Conservation (phyloP, 495 filamentous ascomycete genomes). For the Rhypophila decipiens region DNA sequence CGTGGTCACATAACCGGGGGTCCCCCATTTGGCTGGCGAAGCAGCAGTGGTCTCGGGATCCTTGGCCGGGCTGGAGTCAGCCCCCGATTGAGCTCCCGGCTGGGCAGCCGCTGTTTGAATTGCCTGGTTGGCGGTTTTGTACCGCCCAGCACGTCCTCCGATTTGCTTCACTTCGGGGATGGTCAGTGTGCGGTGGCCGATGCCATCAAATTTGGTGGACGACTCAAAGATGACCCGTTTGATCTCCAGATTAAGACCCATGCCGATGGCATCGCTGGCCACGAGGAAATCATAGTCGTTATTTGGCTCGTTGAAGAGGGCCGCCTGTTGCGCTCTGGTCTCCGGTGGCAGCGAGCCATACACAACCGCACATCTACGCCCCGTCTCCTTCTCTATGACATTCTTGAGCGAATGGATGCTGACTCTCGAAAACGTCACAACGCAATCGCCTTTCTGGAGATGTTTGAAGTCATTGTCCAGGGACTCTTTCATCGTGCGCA, state of each 20-base stretch:
- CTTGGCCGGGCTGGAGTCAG: too few relatives aligned
- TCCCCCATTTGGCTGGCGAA: slow-evolving; percentile 18
- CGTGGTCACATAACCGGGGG: slow-evolving; percentile 71
- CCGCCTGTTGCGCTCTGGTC: slow-evolving; percentile 83
- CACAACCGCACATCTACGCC: slow-evolving; percentile 77
- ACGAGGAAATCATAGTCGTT: slow-evolving; percentile 93
- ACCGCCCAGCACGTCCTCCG: slow-evolving; percentile 87
- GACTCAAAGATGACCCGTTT: slow-evolving; percentile 87
- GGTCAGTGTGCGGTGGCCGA: slow-evolving; percentile 42
- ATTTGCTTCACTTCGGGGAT: slow-evolving; percentile 92
- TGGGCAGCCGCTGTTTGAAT: slow-evolving; percentile 13
- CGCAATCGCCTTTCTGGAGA: slow-evolving; percentile 81
- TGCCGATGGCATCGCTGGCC: slow-evolving; percentile 94
- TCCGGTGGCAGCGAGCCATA: slow-evolving; percentile 92
- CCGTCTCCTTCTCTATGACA: slow-evolving; percentile 69
- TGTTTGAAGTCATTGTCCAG: slow-evolving; percentile 55
- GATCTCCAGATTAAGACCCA: slow-evolving; percentile 93
- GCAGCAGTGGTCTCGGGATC: slow-evolving; percentile 9
- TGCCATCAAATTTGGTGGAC: slow-evolving; percentile 58
- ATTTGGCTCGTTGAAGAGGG: slow-evolving; percentile 85
- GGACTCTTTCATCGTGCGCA: slow-evolving; percentile 58
- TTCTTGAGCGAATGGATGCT: slow-evolving; percentile 74
- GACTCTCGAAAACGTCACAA: slow-evolving; percentile 78
- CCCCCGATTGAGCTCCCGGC: slow-evolving; percentile 25
- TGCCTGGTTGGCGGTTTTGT: slow-evolving; percentile 59